phyloP scores from a whole-genome alignment of 2,329 filamentous ascomycete species.

The Pyrenochaeta sp. region DNA sequence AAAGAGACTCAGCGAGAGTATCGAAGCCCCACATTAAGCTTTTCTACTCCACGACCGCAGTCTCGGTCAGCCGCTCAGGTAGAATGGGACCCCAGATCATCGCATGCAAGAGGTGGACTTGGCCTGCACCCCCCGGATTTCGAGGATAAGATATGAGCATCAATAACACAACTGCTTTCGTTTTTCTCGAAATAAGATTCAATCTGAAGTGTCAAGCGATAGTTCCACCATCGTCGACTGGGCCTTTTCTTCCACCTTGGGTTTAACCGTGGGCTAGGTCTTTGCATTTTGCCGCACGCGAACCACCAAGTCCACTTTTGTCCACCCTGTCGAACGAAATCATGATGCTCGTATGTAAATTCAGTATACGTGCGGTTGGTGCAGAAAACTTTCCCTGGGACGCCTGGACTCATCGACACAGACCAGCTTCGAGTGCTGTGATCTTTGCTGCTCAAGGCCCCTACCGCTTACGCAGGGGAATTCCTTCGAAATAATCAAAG shows the following conservation, averaged over 20 bases:
- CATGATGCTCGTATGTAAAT: not conserved
- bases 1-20: constrained; percentile 51
- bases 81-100: constrained; percentile 49
- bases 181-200: constrained; percentile 6
- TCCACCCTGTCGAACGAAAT: not conserved
- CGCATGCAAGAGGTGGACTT: constrained; percentile 51
- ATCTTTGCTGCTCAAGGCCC: not conserved
- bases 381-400: not conserved
- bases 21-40: constrained; percentile 49
- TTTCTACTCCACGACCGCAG: constrained; percentile 52
- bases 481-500: not conserved
- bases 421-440: not conserved
- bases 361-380: not conserved
- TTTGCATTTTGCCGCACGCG: not conserved
- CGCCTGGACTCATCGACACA: not conserved
- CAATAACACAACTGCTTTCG: constrained; percentile 4
- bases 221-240: not conserved
- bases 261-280: constrained; percentile 9
- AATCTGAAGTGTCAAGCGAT: constrained; percentile 1
- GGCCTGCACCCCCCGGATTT: constrained; percentile 49
- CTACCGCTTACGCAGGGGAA: not conserved
- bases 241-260: not conserved
- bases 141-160: constrained; percentile 41
- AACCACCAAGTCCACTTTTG: not conserved
- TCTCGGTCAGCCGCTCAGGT: constrained; percentile 36